These are phyloP conservation scores for Furcasterigmium sp. DNA, from an alignment of 2,329 filamentous ascomycete genomes.

Conservation along the genomic window DNA sequence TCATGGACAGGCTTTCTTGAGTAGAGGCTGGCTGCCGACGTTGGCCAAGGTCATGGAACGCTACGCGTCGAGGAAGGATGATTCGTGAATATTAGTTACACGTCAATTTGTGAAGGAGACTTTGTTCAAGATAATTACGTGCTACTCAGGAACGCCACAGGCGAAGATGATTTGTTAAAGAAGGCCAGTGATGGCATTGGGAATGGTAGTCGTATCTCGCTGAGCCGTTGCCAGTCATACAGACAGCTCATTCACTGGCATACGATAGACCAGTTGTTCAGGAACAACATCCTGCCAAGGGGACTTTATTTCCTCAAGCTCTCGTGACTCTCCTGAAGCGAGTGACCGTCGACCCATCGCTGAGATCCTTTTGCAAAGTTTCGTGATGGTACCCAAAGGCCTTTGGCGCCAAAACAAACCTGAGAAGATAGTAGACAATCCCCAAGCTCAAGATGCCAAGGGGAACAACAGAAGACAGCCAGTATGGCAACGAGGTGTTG, in stretches of 20 bases:
- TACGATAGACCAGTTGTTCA: too few species aligned
- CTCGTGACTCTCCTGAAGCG: conserved; percentile 6
- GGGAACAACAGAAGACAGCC: conserved; percentile 8
- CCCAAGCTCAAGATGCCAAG: conserved; percentile 5
- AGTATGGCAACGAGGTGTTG: conserved; percentile 7
- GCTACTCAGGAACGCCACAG: too few species aligned
- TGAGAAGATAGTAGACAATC: conserved; percentile 4
- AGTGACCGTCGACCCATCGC: conserved; percentile 7
- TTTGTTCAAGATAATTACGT: too few species aligned
- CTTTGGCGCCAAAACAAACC: conserved; percentile 2
- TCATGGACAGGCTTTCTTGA: conserved; percentile 16
- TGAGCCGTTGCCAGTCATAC: too few species aligned
- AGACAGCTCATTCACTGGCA: too few species aligned
- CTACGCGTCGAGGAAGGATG: conserved; percentile 2
- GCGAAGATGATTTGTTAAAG: too few species aligned
- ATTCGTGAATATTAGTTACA: too few species aligned
- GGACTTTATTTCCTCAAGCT: too few species aligned
- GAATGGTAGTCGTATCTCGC: too few species aligned
- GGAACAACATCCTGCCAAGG: too few species aligned
- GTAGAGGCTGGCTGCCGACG: conserved; percentile 8
- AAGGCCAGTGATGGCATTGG: too few species aligned
- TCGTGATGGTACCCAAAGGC: conserved; percentile 5
- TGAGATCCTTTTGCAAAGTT: conserved; percentile 6
- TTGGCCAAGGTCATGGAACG: conserved; percentile 6
- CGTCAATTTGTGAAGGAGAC: too few species aligned